Percentiles rank a stretch among this genome's conserved stretches.
phyloP scores from a whole-genome alignment of 768 basidiomycete species.

The Leccinellum albellum region DNA sequence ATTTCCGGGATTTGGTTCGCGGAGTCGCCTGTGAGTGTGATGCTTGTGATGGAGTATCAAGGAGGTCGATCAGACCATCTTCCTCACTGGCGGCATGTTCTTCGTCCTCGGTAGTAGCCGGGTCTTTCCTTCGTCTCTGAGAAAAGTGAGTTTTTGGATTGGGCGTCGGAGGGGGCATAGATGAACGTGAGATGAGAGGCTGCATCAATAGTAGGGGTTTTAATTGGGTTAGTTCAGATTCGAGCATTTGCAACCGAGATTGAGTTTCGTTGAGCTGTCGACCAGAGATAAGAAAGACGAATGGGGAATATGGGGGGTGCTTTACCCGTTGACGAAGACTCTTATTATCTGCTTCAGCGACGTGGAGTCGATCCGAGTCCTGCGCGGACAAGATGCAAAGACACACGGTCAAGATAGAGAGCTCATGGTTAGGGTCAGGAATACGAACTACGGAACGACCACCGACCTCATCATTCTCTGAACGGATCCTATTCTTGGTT shows the following conservation, averaged over 20 bases:
- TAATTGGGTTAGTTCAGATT: slow-evolving; percentile 60
- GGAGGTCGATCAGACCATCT: slow-evolving; percentile 19
- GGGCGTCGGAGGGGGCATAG: slow-evolving; percentile 18
- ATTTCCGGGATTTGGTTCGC: slow-evolving; percentile 18
- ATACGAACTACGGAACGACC: not conserved
- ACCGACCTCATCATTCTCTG: slow-evolving; percentile 44
- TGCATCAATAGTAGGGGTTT: slow-evolving; percentile 69
- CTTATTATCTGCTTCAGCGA: slow-evolving; percentile 59
- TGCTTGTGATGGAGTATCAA: slow-evolving; percentile 16
- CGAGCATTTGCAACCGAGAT: slow-evolving; percentile 49
- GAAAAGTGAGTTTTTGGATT: slow-evolving; percentile 18
- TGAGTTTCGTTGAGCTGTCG: slow-evolving; percentile 58
- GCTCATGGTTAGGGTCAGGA: not conserved
- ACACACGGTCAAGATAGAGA: not conserved
- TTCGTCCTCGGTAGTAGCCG: slow-evolving; percentile 23
- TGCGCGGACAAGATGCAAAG: slow-evolving; percentile 25
- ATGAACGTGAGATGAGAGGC: slow-evolving; percentile 35
- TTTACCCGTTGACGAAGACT: slow-evolving; percentile 57
- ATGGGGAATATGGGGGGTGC: not conserved
- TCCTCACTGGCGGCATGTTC: slow-evolving; percentile 24
- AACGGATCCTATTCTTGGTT: slow-evolving; percentile 36
- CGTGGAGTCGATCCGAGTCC: slow-evolving; percentile 54
- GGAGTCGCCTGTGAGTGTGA: slow-evolving; percentile 20
- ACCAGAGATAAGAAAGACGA: slow-evolving; percentile 6
- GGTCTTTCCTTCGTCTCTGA: slow-evolving; percentile 29